Conservation (phyloP, 169 alveolate species). For the Plasmodium cynomolgi region DNA sequence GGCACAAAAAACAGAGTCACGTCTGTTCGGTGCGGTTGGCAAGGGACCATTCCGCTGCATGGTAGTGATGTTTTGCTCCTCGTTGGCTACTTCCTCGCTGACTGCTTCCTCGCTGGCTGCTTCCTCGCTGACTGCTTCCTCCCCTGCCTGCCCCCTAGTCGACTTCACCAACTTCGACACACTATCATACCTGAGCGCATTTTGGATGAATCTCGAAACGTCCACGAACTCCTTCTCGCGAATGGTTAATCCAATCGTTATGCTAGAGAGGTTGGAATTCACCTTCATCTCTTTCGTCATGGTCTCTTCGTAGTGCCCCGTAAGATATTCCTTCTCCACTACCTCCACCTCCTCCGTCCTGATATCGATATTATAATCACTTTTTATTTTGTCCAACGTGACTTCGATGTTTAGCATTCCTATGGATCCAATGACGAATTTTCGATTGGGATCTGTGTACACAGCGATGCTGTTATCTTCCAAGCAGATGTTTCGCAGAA, state of each 20-base stretch:
- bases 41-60: neutral
- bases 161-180: neutral
- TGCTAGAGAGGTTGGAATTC: constrained; percentile 19
- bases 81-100: neutral
- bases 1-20: neutral
- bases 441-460: constrained; percentile 37
- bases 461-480: constrained; percentile 67
- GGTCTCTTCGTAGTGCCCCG: constrained; percentile 46
- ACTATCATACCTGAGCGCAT: constrained; percentile 39
- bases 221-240: constrained; percentile 68
- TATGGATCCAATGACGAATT: constrained; percentile 68
- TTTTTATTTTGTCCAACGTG: constrained; percentile 49
- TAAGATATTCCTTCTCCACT: constrained; percentile 47
- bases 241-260: constrained; percentile 37
- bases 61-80: neutral
- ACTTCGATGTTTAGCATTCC: constrained; percentile 75
- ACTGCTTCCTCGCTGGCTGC: neutral
- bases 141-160: neutral
- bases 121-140: neutral
- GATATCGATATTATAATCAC: constrained; percentile 61
- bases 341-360: constrained; percentile 57
- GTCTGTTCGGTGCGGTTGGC: neutral
- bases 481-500: constrained; percentile 47
- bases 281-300: constrained; percentile 61
- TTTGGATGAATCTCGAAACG: constrained; percentile 33